phyloP scores from a whole-genome alignment of 78 protist species.

The Dictyostelium intermedium region DNA sequence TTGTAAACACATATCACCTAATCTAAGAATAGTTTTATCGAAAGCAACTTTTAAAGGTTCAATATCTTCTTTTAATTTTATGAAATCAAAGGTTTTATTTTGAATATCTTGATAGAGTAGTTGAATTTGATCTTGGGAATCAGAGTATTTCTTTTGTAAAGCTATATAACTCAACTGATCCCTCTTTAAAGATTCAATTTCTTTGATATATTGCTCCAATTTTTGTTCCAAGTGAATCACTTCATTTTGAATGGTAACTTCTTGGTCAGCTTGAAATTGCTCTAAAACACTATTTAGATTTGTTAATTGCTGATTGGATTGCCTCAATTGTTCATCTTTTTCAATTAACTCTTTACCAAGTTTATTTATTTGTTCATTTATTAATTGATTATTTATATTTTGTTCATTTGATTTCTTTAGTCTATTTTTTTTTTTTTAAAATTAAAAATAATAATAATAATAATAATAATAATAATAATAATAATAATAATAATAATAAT shows the following conservation, averaged over 20 bases:
- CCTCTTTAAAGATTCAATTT: not conserved
- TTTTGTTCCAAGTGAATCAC: slow-evolving; percentile 11
- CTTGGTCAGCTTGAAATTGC: slow-evolving; percentile 77
- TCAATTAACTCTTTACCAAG: slow-evolving; percentile 7
- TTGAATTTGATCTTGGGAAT: not conserved
- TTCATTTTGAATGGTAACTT: slow-evolving; percentile 33
- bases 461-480: too few species aligned
- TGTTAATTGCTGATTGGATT: not conserved
- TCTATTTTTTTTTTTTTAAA: not conserved
- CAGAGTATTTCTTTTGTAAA: not conserved
- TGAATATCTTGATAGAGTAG: not conserved
- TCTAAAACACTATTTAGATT: slow-evolving; percentile 39
- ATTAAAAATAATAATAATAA: too few species aligned
- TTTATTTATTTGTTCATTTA: not conserved
- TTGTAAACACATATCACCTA: slow-evolving; percentile 66
- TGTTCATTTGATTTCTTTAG: slow-evolving; percentile 21
- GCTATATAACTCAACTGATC: not conserved
- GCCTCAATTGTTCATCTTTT: slow-evolving; percentile 38
- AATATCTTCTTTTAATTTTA: slow-evolving; percentile 42
- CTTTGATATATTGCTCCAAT: not conserved
- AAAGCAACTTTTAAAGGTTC: slow-evolving; percentile 71
- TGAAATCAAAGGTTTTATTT: slow-evolving; percentile 14
- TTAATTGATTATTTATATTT: not conserved
- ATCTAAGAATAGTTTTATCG: slow-evolving; percentile 49
- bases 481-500: not conserved